Base-by-base conservation (phyloP, 345 rosid genomes). In the Noccaea caerulescens region DNA sequence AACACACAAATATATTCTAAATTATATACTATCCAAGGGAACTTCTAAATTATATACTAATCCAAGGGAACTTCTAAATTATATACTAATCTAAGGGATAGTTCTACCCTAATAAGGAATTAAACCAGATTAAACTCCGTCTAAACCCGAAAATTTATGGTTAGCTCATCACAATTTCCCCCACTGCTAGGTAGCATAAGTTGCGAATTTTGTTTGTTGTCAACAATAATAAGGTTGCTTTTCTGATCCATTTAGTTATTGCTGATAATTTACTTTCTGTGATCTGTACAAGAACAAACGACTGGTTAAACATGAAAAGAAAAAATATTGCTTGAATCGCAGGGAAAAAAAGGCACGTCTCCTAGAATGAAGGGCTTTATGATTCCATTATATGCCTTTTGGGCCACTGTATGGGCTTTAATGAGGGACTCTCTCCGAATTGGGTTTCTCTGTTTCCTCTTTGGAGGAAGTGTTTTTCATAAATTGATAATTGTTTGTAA, bases 321-420 rank as follows among this genome's bases (percentile, higher is more conserved):
- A 12, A 23, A 20, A 27, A 30, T n/a, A 51, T 25, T 50, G 54
- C 32, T 20, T 9, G 27, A 25, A 25, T 25, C 27, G 27, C 27
- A 25, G 27, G 27, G 27, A 25, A 9, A 11, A 23, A 23, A 50
- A 4, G 33, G 54, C 32, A 50, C 32, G 55, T 43, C 57, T 25
- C 36, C 9, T 3, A 27, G 37, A 27, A 27, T 6, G 18, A 53
- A 53, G 6, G 39, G 39, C 6, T 30, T 54, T 1, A 32, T 32
- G 34, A 32, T 11, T 10, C 39, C 0, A 54, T 13, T 16, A 2
- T 32, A 33, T 1, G 59, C 59, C 59, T 54, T 27, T 34, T 33
- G 42, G 59, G 41, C 39, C 41, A 33, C 8, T 55, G 4, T 55
- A 13, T 55, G 59, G 41, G 59, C 59, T 18, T 32, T 55, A 2